Evolutionary conservation across 345 rosid genomes (phyloP).

Genomic region (Citrus sp.): DNA sequence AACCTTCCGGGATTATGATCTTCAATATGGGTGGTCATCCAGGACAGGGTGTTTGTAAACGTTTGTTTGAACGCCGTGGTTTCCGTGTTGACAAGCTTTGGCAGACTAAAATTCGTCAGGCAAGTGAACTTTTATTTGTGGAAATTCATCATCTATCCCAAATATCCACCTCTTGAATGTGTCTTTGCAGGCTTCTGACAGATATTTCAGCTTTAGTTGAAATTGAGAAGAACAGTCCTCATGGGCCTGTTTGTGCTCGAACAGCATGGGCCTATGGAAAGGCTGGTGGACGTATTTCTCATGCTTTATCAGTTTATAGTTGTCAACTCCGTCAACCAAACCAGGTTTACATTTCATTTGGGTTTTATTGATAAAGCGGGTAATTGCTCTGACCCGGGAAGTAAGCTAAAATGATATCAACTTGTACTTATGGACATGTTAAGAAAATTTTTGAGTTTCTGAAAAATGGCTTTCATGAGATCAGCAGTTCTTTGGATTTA

Average conservation of each 20-base stretch:
- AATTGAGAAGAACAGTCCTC: slow-evolving; percentile 97
- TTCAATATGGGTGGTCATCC: slow-evolving; percentile 99
- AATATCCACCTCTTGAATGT: slow-evolving; percentile 24
- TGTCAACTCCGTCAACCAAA: slow-evolving; percentile 91
- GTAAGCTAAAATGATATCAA: slow-evolving; percentile 3
- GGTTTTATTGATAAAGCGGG: neutral
- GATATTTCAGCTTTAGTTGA: slow-evolving; percentile 95
- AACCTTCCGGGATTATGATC: slow-evolving; percentile 92
- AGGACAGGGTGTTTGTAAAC: slow-evolving; percentile 91
- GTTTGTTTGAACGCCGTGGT: slow-evolving; percentile 94
- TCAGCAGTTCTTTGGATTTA: slow-evolving; percentile 88
- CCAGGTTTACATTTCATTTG: slow-evolving; percentile 42
- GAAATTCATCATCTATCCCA: slow-evolving; percentile 15
- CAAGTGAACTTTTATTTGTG: slow-evolving; percentile 24
- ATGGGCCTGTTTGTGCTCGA: slow-evolving; percentile 96
- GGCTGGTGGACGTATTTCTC: slow-evolving; percentile 91
- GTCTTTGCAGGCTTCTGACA: slow-evolving; percentile 79
- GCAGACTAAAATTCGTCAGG: slow-evolving; percentile 96
- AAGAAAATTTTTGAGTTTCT: slow-evolving; percentile 87
- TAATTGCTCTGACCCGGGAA: neutral
- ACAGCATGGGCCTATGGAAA: slow-evolving; percentile 99
- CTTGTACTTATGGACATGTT: slow-evolving; percentile 50
- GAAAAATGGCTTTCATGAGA: slow-evolving; percentile 80
- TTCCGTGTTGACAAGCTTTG: slow-evolving; percentile 73
- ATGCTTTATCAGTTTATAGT: slow-evolving; percentile 93